These are phyloP conservation scores for Haplosporangium sp. DNA, from an alignment of 371 early-diverging fungal species.

Conservation along the genomic window DNA sequence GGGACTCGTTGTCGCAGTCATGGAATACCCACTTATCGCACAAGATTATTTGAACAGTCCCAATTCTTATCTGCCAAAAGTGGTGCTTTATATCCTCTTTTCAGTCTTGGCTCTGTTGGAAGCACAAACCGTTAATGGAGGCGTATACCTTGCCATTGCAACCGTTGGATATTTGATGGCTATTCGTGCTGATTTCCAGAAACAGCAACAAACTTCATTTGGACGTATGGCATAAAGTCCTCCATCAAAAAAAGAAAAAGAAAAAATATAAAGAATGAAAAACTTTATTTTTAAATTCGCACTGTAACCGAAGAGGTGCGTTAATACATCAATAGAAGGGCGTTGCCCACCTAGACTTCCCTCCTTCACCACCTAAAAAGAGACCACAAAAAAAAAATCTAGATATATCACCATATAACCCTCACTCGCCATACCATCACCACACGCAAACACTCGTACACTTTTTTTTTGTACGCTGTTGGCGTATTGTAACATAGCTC, in stretches of 20 bases:
- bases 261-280: background rate
- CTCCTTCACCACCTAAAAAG: background rate
- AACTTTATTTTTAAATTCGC: background rate
- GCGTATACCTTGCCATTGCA: constrained; percentile 44
- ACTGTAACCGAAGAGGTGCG: too few species aligned
- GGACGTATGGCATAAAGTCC: constrained; percentile 28
- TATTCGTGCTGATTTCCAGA: constrained; percentile 38
- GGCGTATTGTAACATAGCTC: background rate
- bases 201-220: constrained; percentile 17
- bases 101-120: constrained; percentile 34
- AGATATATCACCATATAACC: background rate
- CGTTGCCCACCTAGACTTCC: background rate
- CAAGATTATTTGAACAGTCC: constrained; percentile 31
- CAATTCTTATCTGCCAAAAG: constrained; percentile 27
- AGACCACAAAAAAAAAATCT: constrained; percentile 1
- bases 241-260: background rate
- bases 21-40: constrained; percentile 41
- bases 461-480: constrained; percentile 16
- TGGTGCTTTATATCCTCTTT: constrained; percentile 45
- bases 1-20: constrained; percentile 26
- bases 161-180: constrained; percentile 46
- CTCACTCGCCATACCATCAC: background rate
- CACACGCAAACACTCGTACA: background rate
- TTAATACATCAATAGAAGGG: too few species aligned
- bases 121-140: constrained; percentile 46